Percentiles rank a stretch among this genome's conserved stretches.
phyloP scores from a whole-genome alignment of 768 basidiomycete species.

The Calocybe cyanea region DNA sequence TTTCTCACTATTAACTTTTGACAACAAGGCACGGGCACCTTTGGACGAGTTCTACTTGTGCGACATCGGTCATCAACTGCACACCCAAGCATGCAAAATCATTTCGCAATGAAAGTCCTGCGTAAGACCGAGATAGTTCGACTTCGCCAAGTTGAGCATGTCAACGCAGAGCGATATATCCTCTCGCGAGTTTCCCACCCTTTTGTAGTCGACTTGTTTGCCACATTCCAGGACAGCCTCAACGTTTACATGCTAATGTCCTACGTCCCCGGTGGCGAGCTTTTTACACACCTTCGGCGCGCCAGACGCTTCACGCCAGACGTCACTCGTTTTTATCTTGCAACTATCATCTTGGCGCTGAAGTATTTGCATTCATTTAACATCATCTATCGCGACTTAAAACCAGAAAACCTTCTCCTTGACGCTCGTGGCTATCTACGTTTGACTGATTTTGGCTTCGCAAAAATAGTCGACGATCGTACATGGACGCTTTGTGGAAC shows the following conservation, averaged over 20 bases:
- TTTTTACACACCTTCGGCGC: conserved; percentile 93
- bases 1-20: conserved; percentile 5
- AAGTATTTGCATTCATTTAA: conserved; percentile 94
- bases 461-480: conserved; percentile 95
- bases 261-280: conserved; percentile 93
- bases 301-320: conserved; percentile 95
- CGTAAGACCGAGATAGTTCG: conserved; percentile 83
- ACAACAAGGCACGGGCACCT: conserved; percentile 85
- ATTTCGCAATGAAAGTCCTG: conserved; percentile 88
- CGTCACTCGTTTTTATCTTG: conserved; percentile 96
- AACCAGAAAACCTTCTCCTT: conserved; percentile 97
- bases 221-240: conserved; percentile 90
- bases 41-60: conserved; percentile 89
- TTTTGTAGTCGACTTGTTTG: conserved; percentile 95
- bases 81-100: conserved; percentile 47
- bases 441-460: conserved; percentile 97
- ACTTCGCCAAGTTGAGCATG: conserved; percentile 95
- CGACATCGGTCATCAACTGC: conserved; percentile 56
- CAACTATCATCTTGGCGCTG: conserved; percentile 91
- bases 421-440: conserved; percentile 92
- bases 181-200: conserved; percentile 90
- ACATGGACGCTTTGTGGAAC: conserved; percentile 98
- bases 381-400: conserved; percentile 97
- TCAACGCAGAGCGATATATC: conserved; percentile 94
- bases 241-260: conserved; percentile 99